These are phyloP conservation scores for Mycena albidolilacea DNA, from an alignment of 768 basidiomycete genomes.

Conservation along the genomic window DNA sequence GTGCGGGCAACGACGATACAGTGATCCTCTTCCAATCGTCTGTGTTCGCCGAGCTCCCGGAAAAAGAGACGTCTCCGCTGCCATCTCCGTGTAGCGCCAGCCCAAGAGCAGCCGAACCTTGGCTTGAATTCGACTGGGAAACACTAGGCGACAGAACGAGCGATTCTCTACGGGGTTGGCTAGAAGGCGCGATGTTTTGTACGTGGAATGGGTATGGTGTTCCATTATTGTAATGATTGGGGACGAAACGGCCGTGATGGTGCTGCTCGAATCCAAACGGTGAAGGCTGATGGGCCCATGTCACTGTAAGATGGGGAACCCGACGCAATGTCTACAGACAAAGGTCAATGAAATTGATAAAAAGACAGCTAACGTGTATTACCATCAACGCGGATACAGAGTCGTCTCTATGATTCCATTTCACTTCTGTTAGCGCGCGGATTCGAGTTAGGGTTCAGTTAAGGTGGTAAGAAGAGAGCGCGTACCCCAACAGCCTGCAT, in stretches of 20 bases:
- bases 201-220: slow-evolving; percentile 51
- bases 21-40: slow-evolving; percentile 39
- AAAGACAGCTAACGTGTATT: slow-evolving; percentile 36
- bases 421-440: slow-evolving; percentile 61
- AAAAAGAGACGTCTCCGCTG: slow-evolving; percentile 29
- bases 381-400: slow-evolving; percentile 83
- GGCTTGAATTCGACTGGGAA: slow-evolving; percentile 15
- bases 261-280: slow-evolving; percentile 41
- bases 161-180: slow-evolving; percentile 31
- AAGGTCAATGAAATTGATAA: slow-evolving; percentile 14
- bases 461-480: no score
- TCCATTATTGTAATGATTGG: slow-evolving; percentile 35
- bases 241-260: slow-evolving; percentile 33
- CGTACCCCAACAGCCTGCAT: slow-evolving; percentile 65
- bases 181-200: slow-evolving; percentile 41
- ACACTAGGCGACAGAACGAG: slow-evolving; percentile 30
- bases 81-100: background rate
- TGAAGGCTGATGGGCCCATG: slow-evolving; percentile 82
- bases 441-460: no score
- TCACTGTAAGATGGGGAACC: slow-evolving; percentile 80
- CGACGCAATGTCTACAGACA: slow-evolving; percentile 73
- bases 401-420: slow-evolving; percentile 85
- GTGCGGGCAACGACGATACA: slow-evolving; percentile 16
- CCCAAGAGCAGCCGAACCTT: slow-evolving; percentile 11
- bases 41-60: slow-evolving; percentile 26